phyloP scores from a whole-genome alignment of 441 rosid species.

The Mallotus repandus region DNA sequence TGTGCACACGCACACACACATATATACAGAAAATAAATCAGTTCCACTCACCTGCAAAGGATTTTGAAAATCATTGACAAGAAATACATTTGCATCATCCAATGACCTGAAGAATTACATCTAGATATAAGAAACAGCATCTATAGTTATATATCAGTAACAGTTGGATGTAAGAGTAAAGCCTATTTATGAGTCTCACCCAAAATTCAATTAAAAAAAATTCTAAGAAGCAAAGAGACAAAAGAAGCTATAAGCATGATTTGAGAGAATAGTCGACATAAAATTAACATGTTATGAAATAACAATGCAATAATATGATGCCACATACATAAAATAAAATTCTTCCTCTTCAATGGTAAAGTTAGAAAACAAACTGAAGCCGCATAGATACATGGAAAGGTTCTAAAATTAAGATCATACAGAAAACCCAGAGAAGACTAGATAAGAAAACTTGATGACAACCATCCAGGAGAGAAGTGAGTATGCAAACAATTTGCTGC shows the following conservation, averaged over 20 bases:
- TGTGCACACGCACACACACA: not conserved
- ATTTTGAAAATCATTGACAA: conserved; percentile 84
- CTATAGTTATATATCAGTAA: not conserved
- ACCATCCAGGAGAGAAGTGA: not conserved
- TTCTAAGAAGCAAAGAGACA: not conserved
- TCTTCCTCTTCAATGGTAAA: conserved; percentile 7
- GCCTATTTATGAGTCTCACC: not conserved
- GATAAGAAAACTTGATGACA: not conserved
- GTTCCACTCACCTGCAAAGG: conserved; percentile 74
- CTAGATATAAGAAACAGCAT: conserved; percentile 18
- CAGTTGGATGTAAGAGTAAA: conserved; percentile 14
- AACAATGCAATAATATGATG: not conserved
- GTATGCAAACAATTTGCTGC: not conserved
- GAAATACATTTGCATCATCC: conserved; percentile 87
- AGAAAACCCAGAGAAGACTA: not conserved
- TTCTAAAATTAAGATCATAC: not conserved
- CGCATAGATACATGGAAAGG: not conserved
- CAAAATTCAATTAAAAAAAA: not conserved
- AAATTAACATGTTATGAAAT: not conserved
- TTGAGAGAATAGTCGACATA: not conserved
- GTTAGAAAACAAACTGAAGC: not conserved
- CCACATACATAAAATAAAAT: not conserved
- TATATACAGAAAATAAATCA: conserved; percentile 2
- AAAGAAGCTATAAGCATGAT: not conserved
- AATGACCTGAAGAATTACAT: conserved; percentile 54